Conservation (phyloP, 139 green algal genomes). For the Ettlia oleoabundans region DNA sequence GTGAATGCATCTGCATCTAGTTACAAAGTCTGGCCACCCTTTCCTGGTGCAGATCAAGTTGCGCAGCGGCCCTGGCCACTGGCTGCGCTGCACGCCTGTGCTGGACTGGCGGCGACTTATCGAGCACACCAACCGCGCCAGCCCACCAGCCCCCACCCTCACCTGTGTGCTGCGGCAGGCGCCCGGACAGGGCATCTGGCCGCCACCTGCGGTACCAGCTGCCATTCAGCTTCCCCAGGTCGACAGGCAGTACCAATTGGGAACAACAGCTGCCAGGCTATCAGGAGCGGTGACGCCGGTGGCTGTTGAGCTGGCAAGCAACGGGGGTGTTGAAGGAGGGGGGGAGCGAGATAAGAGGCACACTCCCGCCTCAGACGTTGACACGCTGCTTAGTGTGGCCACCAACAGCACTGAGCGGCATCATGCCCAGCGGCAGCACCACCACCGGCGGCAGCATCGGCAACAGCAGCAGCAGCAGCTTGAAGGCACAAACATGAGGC, state of each 20-base stretch:
- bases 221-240: too few species aligned
- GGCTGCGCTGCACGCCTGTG: slow-evolving; percentile 17
- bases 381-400: neutral
- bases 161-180: neutral
- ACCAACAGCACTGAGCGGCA: neutral
- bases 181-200: slow-evolving; percentile 6
- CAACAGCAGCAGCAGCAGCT: too few species aligned
- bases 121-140: neutral
- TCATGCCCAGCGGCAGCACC: neutral
- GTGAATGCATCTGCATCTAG: too few species aligned
- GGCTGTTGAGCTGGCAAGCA: too few species aligned
- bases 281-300: too few species aligned
- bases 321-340: neutral
- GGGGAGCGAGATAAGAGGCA: neutral
- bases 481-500: too few species aligned
- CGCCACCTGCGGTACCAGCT: neutral
- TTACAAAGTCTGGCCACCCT: too few species aligned
- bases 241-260: too few species aligned
- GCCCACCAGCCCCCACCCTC: neutral
- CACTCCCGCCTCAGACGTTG: neutral
- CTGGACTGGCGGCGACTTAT: slow-evolving; percentile 32
- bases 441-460: too few species aligned
- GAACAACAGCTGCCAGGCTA: too few species aligned
- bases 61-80: slow-evolving; percentile 25
- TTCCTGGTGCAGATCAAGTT: neutral